Conservation (phyloP, 192 early-diverging fungal species). For the Backusella tuberculispora region DNA sequence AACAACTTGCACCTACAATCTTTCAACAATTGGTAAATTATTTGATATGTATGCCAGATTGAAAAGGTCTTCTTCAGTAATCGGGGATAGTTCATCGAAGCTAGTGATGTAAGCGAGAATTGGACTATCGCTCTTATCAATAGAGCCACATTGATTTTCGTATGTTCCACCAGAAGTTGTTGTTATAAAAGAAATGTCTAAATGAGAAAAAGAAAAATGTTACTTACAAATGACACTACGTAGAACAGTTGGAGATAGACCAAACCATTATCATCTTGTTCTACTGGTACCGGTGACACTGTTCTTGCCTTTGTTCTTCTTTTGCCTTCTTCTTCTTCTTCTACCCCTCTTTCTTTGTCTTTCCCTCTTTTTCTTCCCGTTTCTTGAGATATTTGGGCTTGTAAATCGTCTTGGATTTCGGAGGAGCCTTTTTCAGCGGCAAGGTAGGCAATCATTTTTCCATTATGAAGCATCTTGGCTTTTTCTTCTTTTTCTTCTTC, state of each 20-base stretch:
- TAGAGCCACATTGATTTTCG: neutral
- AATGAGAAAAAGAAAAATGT: conserved; percentile 12
- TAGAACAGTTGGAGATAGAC: conserved; percentile 5
- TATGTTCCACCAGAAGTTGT: conserved; percentile 10
- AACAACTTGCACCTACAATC: conserved; percentile 9
- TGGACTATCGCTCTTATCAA: conserved; percentile 13
- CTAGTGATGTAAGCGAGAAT: conserved; percentile 16
- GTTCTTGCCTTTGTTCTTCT: conserved; percentile 5
- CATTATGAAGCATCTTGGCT: conserved; percentile 10
- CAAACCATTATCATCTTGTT: conserved; percentile 17
- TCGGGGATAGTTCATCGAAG: conserved; percentile 15
- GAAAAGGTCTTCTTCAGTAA: conserved; percentile 16
- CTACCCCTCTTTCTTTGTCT: conserved; percentile 5
- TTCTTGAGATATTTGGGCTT: conserved; percentile 12
- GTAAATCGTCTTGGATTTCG: conserved; percentile 6
- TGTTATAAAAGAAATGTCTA: conserved; percentile 20
- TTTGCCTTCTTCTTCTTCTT: conserved; percentile 2
- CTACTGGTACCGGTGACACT: conserved; percentile 1
- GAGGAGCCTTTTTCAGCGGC: conserved; percentile 10
- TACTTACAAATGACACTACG: conserved; percentile 5
- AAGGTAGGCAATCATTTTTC: conserved; percentile 17
- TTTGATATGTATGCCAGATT: conserved; percentile 19
- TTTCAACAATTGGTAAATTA: conserved; percentile 13
- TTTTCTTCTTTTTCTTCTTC: conserved; percentile 13
- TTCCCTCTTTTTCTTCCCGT: neutral